phyloP scores from a whole-genome alignment of 495 filamentous ascomycete species.

The Aspergillus incahuasiensis region DNA sequence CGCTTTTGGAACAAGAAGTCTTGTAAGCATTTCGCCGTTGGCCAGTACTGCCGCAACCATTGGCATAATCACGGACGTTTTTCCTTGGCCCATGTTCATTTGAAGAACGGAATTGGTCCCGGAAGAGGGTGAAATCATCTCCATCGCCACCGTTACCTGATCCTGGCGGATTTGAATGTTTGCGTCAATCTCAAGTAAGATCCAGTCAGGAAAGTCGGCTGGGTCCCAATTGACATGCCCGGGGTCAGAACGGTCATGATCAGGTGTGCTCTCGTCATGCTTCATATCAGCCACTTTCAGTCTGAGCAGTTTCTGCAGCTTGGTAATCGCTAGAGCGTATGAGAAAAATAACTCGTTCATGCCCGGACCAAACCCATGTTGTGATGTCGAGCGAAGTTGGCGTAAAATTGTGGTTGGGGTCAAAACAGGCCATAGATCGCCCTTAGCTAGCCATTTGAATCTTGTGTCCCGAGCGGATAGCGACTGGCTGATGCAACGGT shows the following conservation, averaged over 20 bases:
- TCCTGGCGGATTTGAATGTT: conserved; percentile 57
- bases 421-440: conserved; percentile 1
- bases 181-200: conserved; percentile 62
- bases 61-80: conserved; percentile 65
- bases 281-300: conserved; percentile 33
- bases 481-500: background rate
- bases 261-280: conserved; percentile 28
- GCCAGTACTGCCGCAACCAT: conserved; percentile 54
- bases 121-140: conserved; percentile 49
- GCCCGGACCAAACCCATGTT: conserved; percentile 12
- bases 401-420: conserved; percentile 3
- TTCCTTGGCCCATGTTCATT: conserved; percentile 73
- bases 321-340: background rate
- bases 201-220: conserved; percentile 45
- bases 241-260: conserved; percentile 46
- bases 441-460: background rate
- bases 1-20: conserved; percentile 60
- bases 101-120: conserved; percentile 55
- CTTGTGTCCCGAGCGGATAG: background rate
- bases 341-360: background rate
- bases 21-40: conserved; percentile 44
- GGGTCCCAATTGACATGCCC: conserved; percentile 55
- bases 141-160: conserved; percentile 51
- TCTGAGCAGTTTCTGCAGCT: conserved; percentile 18
- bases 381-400: conserved; percentile 1